Percentiles rank a stretch among this genome's conserved stretches.
These are phyloP conservation scores for Clonostachys rosea DNA, from an alignment of 2,329 filamentous ascomycete genomes.

Conservation along the genomic window DNA sequence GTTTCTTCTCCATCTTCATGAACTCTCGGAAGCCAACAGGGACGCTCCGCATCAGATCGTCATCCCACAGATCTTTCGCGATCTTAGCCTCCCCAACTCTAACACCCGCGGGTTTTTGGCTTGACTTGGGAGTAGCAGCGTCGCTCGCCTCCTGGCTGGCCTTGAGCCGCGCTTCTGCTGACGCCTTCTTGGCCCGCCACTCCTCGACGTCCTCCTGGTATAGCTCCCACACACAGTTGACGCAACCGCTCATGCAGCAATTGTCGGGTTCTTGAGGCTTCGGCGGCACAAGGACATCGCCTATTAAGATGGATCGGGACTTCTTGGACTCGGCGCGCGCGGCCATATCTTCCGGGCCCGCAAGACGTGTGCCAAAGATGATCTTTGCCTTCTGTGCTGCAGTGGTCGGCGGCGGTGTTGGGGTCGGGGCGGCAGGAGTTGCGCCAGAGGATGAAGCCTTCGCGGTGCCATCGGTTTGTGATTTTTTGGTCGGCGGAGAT, in stretches of 20 bases:
- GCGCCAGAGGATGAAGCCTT: conserved; percentile 5
- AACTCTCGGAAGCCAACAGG: conserved; percentile 94
- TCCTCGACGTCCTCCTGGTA: conserved; percentile 91
- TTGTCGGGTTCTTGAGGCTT: conserved; percentile 89
- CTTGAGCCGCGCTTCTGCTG: conserved; percentile 62
- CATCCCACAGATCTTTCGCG: conserved; percentile 51
- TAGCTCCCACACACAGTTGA: conserved; percentile 94
- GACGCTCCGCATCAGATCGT: conserved; percentile 72
- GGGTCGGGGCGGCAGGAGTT: conserved; percentile 3
- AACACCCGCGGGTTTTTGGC: conserved; percentile 47
- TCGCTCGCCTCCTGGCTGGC: conserved; percentile 58
- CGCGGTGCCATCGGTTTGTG: not conserved
- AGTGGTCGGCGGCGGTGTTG: conserved; percentile 34
- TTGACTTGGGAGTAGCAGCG: conserved; percentile 64
- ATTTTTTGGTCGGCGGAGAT: not conserved
- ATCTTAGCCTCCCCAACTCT: conserved; percentile 30
- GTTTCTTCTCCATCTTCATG: conserved; percentile 91
- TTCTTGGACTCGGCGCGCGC: conserved; percentile 54
- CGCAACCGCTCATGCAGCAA: conserved; percentile 98
- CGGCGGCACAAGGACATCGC: conserved; percentile 78
- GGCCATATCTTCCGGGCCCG: conserved; percentile 66
- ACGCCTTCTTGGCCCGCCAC: conserved; percentile 64
- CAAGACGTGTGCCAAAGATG: conserved; percentile 77
- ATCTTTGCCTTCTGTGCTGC: conserved; percentile 56
- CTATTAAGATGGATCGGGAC: conserved; percentile 59